Percentiles rank a stretch among this genome's conserved stretches.
These are phyloP conservation scores for Trichoderma asperelloides DNA, from an alignment of 495 filamentous ascomycete genomes.

Conservation along the genomic window DNA sequence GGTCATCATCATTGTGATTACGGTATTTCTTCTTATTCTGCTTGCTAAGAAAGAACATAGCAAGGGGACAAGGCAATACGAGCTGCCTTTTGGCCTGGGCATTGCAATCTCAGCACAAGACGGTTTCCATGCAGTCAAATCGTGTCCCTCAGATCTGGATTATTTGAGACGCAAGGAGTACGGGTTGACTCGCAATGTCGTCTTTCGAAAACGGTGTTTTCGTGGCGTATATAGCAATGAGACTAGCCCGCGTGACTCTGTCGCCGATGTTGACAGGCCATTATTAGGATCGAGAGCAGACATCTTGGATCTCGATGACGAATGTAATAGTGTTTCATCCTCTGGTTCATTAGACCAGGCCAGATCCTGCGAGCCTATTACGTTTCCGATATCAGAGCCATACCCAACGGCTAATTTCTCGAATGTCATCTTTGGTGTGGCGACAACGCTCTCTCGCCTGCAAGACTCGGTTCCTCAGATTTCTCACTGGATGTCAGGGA, in stretches of 20 bases:
- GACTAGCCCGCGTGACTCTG: background rate
- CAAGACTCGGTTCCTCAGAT: constrained; percentile 47
- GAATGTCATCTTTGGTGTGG: constrained; percentile 46
- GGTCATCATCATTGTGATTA: background rate
- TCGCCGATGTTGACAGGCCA: background rate
- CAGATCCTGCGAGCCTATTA: background rate
- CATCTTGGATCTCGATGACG: background rate
- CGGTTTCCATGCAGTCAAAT: background rate
- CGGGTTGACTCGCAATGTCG: background rate
- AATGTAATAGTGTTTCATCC: background rate
- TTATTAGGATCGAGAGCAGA: background rate
- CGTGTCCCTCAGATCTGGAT: background rate
- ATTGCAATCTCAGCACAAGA: background rate
- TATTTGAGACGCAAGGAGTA: background rate
- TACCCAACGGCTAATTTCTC: background rate
- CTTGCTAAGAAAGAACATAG: background rate
- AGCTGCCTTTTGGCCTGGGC: background rate
- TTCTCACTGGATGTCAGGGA: constrained; percentile 52
- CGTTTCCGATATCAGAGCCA: background rate
- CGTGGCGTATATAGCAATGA: background rate
- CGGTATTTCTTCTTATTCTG: background rate
- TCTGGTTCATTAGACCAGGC: background rate
- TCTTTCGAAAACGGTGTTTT: constrained; percentile 4
- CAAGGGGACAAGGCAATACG: background rate
- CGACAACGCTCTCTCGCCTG: constrained; percentile 48